Percentiles rank a stretch among this genome's conserved stretches.
Evolutionary conservation across 2,329 filamentous ascomycete genomes (phyloP).

Genomic region (Cladosporium sp.): DNA sequence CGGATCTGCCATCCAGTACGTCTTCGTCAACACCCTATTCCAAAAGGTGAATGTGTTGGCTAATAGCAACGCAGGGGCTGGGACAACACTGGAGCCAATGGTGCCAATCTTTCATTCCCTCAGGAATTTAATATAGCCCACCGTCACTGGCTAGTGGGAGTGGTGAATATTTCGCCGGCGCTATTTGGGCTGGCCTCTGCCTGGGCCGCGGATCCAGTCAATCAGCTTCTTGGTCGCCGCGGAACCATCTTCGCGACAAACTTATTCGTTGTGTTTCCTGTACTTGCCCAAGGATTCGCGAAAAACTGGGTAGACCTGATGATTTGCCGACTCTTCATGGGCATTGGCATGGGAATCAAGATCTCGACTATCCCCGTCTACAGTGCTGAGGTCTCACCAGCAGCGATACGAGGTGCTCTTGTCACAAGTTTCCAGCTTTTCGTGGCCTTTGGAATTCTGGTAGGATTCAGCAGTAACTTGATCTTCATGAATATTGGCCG

Average conservation of each 20-base stretch:
- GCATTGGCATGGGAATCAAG: constrained; percentile 44
- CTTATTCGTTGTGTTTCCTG: constrained; percentile 53
- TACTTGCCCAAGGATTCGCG: constrained; percentile 49
- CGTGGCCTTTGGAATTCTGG: constrained; percentile 58
- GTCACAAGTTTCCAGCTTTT: constrained; percentile 10
- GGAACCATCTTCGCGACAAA: constrained; percentile 36
- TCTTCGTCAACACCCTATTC: background rate
- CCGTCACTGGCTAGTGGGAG: constrained; percentile 4
- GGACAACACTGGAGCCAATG: constrained; percentile 39
- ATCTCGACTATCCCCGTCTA: constrained; percentile 44
- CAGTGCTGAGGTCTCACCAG: constrained; percentile 40
- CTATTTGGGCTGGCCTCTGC: background rate
- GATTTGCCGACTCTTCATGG: constrained; percentile 64
- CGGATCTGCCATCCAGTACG: constrained; percentile 46
- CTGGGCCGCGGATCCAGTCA: constrained; percentile 52
- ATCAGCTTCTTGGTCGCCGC: constrained; percentile 29
- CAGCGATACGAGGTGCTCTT: constrained; percentile 39
- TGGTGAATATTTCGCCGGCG: background rate
- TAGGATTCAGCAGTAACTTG: constrained; percentile 59
- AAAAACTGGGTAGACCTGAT: constrained; percentile 69
- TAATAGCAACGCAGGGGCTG: background rate
- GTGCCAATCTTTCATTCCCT: constrained; percentile 51
- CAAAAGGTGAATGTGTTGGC: background rate
- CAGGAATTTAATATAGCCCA: constrained; percentile 24
- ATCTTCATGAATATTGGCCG: constrained; percentile 50